Conservation (phyloP, 805 yeast species). For the Ogataea henricii region DNA sequence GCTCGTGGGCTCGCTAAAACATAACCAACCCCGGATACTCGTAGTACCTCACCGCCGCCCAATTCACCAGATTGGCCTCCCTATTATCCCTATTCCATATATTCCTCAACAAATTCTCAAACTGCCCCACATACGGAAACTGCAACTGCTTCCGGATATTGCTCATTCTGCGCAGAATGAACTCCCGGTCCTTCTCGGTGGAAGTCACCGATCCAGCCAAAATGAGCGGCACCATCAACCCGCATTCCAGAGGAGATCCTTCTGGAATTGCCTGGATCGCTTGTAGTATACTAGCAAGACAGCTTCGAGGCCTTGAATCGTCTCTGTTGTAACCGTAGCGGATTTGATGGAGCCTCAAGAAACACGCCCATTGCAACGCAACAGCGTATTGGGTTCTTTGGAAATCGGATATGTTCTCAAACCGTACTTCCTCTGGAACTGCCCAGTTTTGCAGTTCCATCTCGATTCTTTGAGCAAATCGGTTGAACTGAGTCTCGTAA, state of each 20-base stretch:
- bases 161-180: constrained; percentile 25
- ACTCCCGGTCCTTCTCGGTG: constrained; percentile 23
- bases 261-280: constrained; percentile 27
- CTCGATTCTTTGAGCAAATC: constrained; percentile 31
- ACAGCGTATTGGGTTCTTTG: constrained; percentile 29
- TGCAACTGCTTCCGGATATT: constrained; percentile 25
- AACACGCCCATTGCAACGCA: constrained; percentile 35
- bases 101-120: constrained; percentile 27
- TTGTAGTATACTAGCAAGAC: constrained; percentile 28
- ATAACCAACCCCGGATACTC: constrained; percentile 35
- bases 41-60: constrained; percentile 35
- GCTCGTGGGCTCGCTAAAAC: constrained; percentile 28
- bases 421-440: constrained; percentile 21
- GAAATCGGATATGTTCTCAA: constrained; percentile 23
- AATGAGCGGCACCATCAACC: constrained; percentile 31
- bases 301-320: constrained; percentile 29
- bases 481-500: constrained; percentile 28
- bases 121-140: constrained; percentile 32
- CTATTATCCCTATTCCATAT: constrained; percentile 31
- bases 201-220: constrained; percentile 35
- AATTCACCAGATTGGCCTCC: constrained; percentile 31
- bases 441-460: constrained; percentile 33
- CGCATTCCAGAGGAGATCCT: constrained; percentile 30
- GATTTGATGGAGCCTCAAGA: constrained; percentile 34
- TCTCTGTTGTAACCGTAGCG: constrained; percentile 32